Base-by-base conservation (phyloP, 192 early-diverging fungal species). In the Geranomyces variabilis region DNA sequence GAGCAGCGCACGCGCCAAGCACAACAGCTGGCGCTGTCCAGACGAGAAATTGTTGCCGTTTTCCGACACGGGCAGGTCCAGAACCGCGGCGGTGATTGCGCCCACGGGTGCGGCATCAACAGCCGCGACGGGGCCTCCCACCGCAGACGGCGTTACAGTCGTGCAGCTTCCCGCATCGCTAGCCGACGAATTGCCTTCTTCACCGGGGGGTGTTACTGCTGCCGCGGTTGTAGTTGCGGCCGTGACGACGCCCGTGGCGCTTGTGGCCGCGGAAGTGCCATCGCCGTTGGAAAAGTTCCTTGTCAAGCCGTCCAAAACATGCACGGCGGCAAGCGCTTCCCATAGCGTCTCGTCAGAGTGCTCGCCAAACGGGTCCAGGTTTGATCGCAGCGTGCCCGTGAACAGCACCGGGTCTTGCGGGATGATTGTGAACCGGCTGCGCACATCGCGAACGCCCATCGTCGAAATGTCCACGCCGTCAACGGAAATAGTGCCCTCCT, bases 291-390 rank as follows among this genome's bases (percentile, higher is more conserved):
- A 24, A 26, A 44, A 61, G 29, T 45, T 63, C 48, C 28, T 30
- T 5, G 82, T 65, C 14, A 69, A 8, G 4, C 63, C 12, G 33
- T 71, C 34, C 47, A 77, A 78, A 0, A 92, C 69, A 0, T 87
- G 84, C 6, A 94, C 93, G 7, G 93, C 79, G 49, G 82, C 78
- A 30, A 99, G 82, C 7, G 90, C 88, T 19, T 88, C 83, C 88
- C 89, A 94, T n/a, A 97, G 77, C 22, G 86, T 79, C 58, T 80
- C 81, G 57, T 94, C 91, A 24, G 58, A 34, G 55, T 88, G 85
- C 66, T 91, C 81, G 26, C 78, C 75, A 66, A 93, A 84, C 0
- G 93, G 93, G 65, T 97, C 94, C 63, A 96, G 74, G 73, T 96
- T 96, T 30, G 83, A 81, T 12, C 94, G 82, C 47, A 94, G 77